Conservation (phyloP, 306 rosid species). For the Begonia fuchsioides region DNA sequence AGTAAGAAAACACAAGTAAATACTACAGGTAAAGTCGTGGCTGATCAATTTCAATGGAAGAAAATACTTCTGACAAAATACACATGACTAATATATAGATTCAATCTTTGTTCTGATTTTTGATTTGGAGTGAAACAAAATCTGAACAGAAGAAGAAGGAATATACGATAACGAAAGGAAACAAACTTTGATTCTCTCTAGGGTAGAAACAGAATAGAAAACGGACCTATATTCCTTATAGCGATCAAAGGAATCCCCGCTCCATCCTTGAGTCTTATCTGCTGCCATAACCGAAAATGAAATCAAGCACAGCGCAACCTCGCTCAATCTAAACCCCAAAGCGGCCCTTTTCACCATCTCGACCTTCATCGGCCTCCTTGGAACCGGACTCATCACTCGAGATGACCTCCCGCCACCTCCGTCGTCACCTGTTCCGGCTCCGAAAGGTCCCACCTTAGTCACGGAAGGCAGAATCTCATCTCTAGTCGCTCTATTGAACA, state of each 20-base stretch:
- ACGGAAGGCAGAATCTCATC: constrained; percentile 29
- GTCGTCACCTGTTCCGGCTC: constrained; percentile 11
- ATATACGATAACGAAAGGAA: no score
- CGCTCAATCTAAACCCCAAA: constrained; percentile 70
- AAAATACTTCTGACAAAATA: no score
- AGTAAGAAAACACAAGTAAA: no score
- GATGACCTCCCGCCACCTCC: constrained; percentile 22
- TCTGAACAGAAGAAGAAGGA: no score
- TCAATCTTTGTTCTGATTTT: no score
- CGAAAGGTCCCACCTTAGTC: constrained; percentile 29
- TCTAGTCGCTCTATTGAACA: constrained; percentile 24
- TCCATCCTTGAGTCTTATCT: constrained; percentile 94
- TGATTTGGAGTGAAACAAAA: no score
- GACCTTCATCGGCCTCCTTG: constrained; percentile 20
- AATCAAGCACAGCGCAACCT: constrained; percentile 60
- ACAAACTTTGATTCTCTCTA: no score
- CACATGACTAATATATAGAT: no score
- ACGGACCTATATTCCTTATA: constrained; percentile 87
- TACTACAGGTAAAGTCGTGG: no score
- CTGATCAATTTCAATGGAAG: no score
- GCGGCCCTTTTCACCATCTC: constrained; percentile 45
- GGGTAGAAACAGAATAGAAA: not conserved
- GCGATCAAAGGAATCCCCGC: constrained; percentile 94
- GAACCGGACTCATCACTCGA: constrained; percentile 6
- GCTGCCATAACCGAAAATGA: constrained; percentile 98